Evolutionary conservation across 2,329 filamentous ascomycete genomes (phyloP).

Genomic region (Nigrospora osmanthi): DNA sequence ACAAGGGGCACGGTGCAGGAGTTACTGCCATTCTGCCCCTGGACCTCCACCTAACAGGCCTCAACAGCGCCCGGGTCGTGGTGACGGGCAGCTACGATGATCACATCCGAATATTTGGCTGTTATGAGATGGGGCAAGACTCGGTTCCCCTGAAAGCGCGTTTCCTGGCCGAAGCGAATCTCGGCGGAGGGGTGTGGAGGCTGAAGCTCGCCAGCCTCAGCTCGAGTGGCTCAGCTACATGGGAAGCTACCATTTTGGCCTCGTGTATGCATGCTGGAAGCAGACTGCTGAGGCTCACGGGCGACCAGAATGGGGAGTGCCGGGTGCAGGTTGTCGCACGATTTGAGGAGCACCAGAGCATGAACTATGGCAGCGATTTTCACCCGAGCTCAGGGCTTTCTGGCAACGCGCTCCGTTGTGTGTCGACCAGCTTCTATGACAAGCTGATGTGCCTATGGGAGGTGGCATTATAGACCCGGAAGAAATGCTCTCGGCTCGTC

Average conservation of each 20-base stretch:
- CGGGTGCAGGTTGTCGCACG: conserved; percentile 56
- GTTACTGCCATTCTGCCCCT: conserved; percentile 82
- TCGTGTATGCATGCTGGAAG: conserved; percentile 92
- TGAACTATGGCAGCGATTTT: conserved; percentile 87
- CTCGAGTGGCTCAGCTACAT: conserved; percentile 13
- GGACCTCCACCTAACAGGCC: conserved; percentile 27
- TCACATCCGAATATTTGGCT: conserved; percentile 58
- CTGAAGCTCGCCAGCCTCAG: conserved; percentile 51
- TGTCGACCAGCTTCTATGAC: conserved; percentile 76
- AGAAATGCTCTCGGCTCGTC: no score
- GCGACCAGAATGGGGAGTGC: conserved; percentile 48
- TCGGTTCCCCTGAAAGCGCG: conserved; percentile 34
- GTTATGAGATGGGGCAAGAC: conserved; percentile 30
- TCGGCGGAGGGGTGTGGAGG: conserved; percentile 84
- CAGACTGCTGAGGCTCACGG: conserved; percentile 48
- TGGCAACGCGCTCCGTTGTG: conserved; percentile 32
- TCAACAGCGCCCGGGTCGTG: no score
- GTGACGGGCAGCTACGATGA: conserved; percentile 88
- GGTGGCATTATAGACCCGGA: no score
- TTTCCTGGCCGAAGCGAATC: conserved; percentile 54
- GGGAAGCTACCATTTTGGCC: conserved; percentile 52
- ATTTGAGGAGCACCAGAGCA: conserved; percentile 83
- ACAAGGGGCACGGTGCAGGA: conserved; percentile 66
- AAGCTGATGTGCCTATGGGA: conserved; percentile 60
- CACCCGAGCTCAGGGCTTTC: conserved; percentile 28